Evolutionary conservation across 2,329 filamentous ascomycete species (phyloP).

Genomic region (Clonostachys sp.): DNA sequence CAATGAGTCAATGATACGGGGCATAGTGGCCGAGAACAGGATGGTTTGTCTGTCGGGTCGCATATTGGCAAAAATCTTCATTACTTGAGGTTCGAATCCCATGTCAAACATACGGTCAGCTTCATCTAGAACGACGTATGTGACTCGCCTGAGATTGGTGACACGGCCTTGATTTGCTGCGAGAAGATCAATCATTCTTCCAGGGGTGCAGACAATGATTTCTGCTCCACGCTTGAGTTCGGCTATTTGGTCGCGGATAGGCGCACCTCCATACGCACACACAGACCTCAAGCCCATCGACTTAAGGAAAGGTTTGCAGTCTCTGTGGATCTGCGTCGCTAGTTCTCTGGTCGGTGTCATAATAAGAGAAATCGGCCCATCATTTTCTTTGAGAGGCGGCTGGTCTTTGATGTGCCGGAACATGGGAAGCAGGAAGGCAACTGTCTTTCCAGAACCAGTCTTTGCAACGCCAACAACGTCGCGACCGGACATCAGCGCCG

Average conservation of each 20-base stretch:
- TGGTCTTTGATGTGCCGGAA: conserved; percentile 98
- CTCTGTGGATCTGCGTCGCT: conserved; percentile 87
- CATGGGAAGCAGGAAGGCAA: conserved; percentile 94
- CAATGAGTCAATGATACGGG: conserved; percentile 83
- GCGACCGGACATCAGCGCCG: conserved; percentile 90
- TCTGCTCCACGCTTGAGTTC: conserved; percentile 93
- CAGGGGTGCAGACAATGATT: conserved; percentile 91
- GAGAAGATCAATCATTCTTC: conserved; percentile 91
- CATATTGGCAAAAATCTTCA: conserved; percentile 91
- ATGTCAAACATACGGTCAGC: conserved; percentile 99
- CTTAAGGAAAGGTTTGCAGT: conserved; percentile 92
- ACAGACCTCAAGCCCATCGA: conserved; percentile 80
- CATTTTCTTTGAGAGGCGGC: conserved; percentile 70
- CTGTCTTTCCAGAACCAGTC: conserved; percentile 95
- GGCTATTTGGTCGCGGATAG: conserved; percentile 96
- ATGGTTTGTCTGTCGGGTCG: conserved; percentile 91
- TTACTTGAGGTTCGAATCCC: conserved; percentile 97
- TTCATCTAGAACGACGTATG: conserved; percentile 93
- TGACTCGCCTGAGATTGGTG: conserved; percentile 83
- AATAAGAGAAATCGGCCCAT: conserved; percentile 84
- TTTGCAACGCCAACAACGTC: conserved; percentile 97
- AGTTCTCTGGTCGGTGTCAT: conserved; percentile 94
- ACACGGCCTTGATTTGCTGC: conserved; percentile 92
- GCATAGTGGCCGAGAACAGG: conserved; percentile 94
- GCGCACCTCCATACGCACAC: conserved; percentile 90